phyloP scores from a whole-genome alignment of 1,284 basidiomycete species.

The Xerocomus minutiporus region DNA sequence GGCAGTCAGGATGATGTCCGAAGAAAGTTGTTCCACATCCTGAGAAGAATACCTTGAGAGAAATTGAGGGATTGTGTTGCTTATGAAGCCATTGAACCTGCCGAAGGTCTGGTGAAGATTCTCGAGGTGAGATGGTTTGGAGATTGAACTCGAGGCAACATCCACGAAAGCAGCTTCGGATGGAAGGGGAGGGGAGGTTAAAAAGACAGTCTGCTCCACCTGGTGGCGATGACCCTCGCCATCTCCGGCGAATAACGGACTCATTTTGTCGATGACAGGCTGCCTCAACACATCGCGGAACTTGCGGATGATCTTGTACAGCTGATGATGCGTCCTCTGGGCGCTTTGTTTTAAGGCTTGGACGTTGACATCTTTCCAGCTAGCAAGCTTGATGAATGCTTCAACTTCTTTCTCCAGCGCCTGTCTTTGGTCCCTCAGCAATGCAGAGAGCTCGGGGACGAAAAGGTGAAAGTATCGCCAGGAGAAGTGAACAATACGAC shows the following conservation, averaged over 20 bases:
- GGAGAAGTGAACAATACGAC: conserved; percentile 66
- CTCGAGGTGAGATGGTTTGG: conserved; percentile 20
- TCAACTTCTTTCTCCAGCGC: conserved; percentile 78
- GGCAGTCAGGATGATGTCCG: conserved; percentile 71
- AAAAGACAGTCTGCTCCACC: conserved; percentile 13
- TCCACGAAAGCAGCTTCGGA: conserved; percentile 3
- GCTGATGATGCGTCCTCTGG: conserved; percentile 83
- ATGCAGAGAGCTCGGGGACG: conserved; percentile 44
- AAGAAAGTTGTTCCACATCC: conserved; percentile 60
- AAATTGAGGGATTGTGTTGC: conserved; percentile 39
- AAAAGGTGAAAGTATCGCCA: conserved; percentile 68
- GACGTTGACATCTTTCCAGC: conserved; percentile 98
- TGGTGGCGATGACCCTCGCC: conserved; percentile 28
- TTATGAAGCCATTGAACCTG: conserved; percentile 46
- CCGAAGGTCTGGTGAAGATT: conserved; percentile 43
- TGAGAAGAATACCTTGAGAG: conserved; percentile 38
- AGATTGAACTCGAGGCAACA: conserved; percentile 2
- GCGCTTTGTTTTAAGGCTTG: conserved; percentile 92
- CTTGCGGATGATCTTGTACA: conserved; percentile 90
- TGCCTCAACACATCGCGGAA: conserved; percentile 87
- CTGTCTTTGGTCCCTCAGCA: conserved; percentile 57
- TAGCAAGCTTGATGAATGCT: conserved; percentile 89
- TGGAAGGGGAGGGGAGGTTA: conserved; percentile 5
- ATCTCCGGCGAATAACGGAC: conserved; percentile 35
- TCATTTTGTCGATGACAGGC: conserved; percentile 51